A percentile compares a stretch with the other conserved stretches of the same genome.
Conservation (phyloP, 1,284 basidiomycete species). For the Naganishia sp. region DNA sequence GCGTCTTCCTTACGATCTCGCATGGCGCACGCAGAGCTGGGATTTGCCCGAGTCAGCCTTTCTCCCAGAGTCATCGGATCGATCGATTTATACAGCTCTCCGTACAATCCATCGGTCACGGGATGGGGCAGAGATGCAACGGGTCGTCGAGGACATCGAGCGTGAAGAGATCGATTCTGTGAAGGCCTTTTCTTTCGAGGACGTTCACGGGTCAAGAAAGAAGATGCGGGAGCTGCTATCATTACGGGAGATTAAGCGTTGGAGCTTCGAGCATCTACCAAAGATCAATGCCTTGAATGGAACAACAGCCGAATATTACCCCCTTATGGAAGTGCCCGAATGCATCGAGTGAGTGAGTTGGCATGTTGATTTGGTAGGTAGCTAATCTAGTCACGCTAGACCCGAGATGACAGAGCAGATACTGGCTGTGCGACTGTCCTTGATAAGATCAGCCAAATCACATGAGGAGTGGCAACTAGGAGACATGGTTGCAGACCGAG, state of each 20-base stretch:
- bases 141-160: conserved; percentile 5
- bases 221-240: conserved; percentile 19
- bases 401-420: conserved; percentile 76
- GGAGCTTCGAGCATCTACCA: background rate
- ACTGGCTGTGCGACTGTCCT: conserved; percentile 75
- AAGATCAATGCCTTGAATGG: background rate
- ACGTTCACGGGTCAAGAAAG: conserved; percentile 18
- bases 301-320: background rate
- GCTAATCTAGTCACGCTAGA: conserved; percentile 54
- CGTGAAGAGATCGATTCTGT: conserved; percentile 15
- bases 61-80: conserved; percentile 9
- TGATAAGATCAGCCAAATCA: conserved; percentile 72
- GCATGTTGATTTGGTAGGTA: background rate
- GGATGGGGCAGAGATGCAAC: conserved; percentile 9
- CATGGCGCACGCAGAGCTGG: conserved; percentile 90
- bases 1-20: conserved; percentile 68
- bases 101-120: conserved; percentile 21
- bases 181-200: conserved; percentile 17
- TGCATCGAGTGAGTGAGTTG: conserved; percentile 33
- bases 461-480: conserved; percentile 63
- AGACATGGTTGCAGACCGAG: conserved; percentile 62
- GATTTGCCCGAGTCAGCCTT: conserved; percentile 65
- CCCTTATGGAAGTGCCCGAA: conserved; percentile 15
- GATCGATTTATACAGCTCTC: conserved; percentile 10
- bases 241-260: conserved; percentile 7